phyloP scores from a whole-genome alignment of 768 basidiomycete genomes.

The Termitomyces eurrhizus region DNA sequence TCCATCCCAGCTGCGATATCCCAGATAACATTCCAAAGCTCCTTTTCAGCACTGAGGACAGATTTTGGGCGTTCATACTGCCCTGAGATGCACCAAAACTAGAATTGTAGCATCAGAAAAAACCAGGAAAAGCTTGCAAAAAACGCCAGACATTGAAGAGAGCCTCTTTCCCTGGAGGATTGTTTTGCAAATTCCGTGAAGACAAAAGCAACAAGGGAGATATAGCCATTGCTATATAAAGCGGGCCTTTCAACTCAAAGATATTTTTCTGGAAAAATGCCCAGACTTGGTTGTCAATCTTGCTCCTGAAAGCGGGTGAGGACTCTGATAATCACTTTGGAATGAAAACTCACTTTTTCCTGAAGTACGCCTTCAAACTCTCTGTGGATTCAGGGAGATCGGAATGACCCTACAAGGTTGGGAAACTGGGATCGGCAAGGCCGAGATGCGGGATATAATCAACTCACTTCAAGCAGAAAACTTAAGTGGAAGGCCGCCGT shows the following conservation, averaged over 20 bases:
- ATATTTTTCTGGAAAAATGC: neutral
- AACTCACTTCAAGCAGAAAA: constrained; percentile 1
- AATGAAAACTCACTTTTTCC: neutral
- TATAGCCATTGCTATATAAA: neutral
- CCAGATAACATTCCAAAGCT: neutral
- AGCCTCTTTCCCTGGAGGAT: neutral
- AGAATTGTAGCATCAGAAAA: neutral
- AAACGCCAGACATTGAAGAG: neutral
- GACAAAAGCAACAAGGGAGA: neutral
- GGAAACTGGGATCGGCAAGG: neutral
- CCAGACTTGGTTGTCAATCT: neutral
- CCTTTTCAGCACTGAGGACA: neutral
- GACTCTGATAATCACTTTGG: neutral
- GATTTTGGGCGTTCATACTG: neutral
- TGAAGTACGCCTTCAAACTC: neutral
- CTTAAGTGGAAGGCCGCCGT: neutral
- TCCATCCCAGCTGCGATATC: neutral
- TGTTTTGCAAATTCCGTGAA: neutral
- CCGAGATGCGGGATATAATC: neutral
- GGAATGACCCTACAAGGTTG: neutral
- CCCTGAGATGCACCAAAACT: neutral
- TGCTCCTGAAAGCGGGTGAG: neutral
- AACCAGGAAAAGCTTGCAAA: no score
- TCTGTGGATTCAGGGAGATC: neutral
- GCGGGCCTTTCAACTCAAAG: neutral